Evolutionary conservation across 2,329 filamentous ascomycete genomes (phyloP).

Genomic region (Botrytis porri): DNA sequence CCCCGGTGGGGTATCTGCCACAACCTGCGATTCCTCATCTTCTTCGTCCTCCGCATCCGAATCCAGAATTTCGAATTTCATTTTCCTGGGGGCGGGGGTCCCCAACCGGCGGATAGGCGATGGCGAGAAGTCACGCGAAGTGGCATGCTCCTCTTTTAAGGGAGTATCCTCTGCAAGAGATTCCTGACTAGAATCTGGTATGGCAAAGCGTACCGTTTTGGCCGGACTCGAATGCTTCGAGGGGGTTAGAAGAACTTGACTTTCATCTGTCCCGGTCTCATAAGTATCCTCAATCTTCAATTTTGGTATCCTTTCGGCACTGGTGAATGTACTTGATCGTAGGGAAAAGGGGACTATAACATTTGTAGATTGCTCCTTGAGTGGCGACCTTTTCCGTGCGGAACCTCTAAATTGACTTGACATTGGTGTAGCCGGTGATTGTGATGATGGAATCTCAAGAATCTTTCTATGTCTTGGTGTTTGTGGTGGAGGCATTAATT

Average conservation of each 20-base stretch:
- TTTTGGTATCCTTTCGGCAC: constrained; percentile 26
- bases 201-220: constrained; percentile 34
- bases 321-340: constrained; percentile 18
- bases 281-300: constrained; percentile 35
- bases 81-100: constrained; percentile 4
- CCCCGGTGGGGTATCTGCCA: not conserved
- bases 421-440: constrained; percentile 37
- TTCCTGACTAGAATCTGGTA: constrained; percentile 21
- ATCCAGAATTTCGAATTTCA: constrained; percentile 33
- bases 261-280: constrained; percentile 27
- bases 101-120: not conserved
- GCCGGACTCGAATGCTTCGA: constrained; percentile 30
- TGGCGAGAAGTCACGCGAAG: not conserved
- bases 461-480: constrained; percentile 30
- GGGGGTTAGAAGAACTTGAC: constrained; percentile 28
- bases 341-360: constrained; percentile 30
- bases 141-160: constrained; percentile 1
- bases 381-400: constrained; percentile 22
- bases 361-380: constrained; percentile 31
- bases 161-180: constrained; percentile 17
- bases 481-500: constrained; percentile 29
- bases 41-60: constrained; percentile 31
- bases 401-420: constrained; percentile 29
- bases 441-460: constrained; percentile 37
- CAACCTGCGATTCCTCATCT: constrained; percentile 9